Base-by-base conservation (phyloP, 2,329 filamentous ascomycete genomes). In the Fusarium incarnatum region DNA sequence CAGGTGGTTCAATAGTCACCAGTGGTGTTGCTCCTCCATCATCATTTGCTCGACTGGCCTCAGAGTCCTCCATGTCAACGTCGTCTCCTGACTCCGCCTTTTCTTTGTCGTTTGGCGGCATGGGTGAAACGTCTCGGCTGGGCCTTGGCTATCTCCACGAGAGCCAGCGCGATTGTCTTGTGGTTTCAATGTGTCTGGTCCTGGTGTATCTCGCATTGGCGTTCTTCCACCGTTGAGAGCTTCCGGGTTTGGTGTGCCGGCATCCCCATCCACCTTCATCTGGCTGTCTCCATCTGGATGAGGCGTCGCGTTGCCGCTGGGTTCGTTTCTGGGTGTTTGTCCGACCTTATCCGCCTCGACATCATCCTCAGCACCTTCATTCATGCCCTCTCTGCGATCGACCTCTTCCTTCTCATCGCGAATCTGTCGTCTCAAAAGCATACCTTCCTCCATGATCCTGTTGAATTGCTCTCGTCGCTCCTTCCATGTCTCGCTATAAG, bases 381-480 rank as follows among this genome's bases (percentile, higher is more conserved):
- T 87, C 89, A 94, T 94, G 30, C 93, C 94, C 79, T 97, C 94
- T 57, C 94, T 88, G 44, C 93, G 86, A 81, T 97, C 94, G 0
- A 96, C 93, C 81, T 97, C 94, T 79, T 97, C 94, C 82, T 97
- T 97, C 84, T 98, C 95, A 76, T 97, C 94, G 65, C 94, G 90
- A 76, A 98, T 97, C 78, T 97, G 86, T 50, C 93, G 87, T 61
- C 94, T 85, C 79, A 98, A 86, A 69, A 93, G 86, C 87, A 92
- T 92, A n/a, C 94, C 94, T 82, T 98, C 95, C 64, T 94, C 92
- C 77, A 97, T 92, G 75, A 98, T 94, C 59, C 89, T 87, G 61
- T 91, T 92, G 79, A 98, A 97, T 80, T 97, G 94, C 73, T 94
- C 92, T 67, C 92, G 85, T 41, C 95, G 87, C 80, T 97, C 94